phyloP scores from a whole-genome alignment of 1,284 basidiomycete genomes.

The Apiotrichum porosum region DNA sequence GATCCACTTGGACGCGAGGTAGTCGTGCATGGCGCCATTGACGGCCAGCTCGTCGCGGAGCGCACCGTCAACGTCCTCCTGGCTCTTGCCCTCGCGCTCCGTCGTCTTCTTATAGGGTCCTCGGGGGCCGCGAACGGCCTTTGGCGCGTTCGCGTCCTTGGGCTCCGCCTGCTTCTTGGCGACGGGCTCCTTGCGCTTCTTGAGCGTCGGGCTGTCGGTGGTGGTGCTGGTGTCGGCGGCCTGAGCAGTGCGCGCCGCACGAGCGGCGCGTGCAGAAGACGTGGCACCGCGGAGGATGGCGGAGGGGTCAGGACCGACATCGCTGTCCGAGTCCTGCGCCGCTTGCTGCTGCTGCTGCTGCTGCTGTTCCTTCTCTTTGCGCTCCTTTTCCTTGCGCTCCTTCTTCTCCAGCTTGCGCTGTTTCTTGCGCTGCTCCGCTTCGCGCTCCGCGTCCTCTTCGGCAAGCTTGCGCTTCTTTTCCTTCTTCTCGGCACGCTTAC shows the following conservation, averaged over 20 bases:
- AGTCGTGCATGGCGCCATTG: constrained; percentile 25
- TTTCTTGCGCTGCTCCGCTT: constrained; percentile 2
- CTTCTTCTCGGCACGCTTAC: constrained; percentile 1
- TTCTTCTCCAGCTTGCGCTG: neutral
- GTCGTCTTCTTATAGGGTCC: constrained; percentile 1
- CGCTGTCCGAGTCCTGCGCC: neutral
- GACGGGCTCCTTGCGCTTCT: neutral
- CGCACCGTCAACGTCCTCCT: constrained; percentile 11
- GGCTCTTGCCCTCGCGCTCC: neutral
- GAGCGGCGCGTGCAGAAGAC: no score
- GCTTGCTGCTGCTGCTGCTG: neutral
- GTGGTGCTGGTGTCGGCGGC: no score
- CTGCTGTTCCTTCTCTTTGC: constrained; percentile 1
- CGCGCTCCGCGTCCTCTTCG: neutral
- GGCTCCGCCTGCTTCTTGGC: neutral
- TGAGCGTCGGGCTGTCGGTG: no score
- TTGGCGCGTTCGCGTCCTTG: no score
- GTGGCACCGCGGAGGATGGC: neutral
- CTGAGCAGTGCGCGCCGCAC: no score
- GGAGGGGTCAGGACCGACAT: neutral
- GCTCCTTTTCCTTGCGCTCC: constrained; percentile 3
- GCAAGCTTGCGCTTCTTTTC: no score
- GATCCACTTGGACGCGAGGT: constrained; percentile 29
- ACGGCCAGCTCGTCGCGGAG: constrained; percentile 11
- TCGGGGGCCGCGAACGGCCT: no score